These are phyloP conservation scores for Podospora bellae-mahoneyi DNA, from an alignment of 495 filamentous ascomycete species.

Conservation along the genomic window DNA sequence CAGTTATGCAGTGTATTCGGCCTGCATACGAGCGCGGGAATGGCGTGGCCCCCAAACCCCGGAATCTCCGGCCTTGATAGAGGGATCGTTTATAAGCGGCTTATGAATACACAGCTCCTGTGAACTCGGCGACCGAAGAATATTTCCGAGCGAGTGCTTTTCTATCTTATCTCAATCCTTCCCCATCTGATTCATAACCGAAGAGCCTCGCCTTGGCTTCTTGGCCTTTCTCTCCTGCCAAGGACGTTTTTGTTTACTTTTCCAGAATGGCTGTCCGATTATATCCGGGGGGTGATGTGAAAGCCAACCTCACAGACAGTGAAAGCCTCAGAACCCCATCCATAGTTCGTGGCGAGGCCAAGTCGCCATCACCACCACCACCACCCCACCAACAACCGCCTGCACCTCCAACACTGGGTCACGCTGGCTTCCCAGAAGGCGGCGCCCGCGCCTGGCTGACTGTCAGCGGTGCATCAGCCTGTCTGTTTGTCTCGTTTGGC, in stretches of 20 bases:
- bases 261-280: neutral
- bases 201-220: neutral
- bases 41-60: neutral
- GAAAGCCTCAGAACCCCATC: neutral
- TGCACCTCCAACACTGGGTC: neutral
- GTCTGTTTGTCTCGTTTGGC: neutral
- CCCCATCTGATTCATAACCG: neutral
- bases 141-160: neutral
- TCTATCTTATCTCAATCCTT: neutral
- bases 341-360: neutral
- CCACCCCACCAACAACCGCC: neutral
- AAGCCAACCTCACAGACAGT: neutral
- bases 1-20: neutral
- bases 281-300: neutral
- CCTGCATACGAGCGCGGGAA: neutral
- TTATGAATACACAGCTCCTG: too few relatives aligned
- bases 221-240: neutral
- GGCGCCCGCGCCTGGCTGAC: neutral
- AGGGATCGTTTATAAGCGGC: neutral
- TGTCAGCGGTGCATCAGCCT: neutral
- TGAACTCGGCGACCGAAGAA: neutral
- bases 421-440: constrained; percentile 4
- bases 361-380: neutral
- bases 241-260: neutral
- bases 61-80: neutral